These are phyloP conservation scores for Parathielavia hyrcaniae DNA, from an alignment of 495 filamentous ascomycete species.

Conservation along the genomic window DNA sequence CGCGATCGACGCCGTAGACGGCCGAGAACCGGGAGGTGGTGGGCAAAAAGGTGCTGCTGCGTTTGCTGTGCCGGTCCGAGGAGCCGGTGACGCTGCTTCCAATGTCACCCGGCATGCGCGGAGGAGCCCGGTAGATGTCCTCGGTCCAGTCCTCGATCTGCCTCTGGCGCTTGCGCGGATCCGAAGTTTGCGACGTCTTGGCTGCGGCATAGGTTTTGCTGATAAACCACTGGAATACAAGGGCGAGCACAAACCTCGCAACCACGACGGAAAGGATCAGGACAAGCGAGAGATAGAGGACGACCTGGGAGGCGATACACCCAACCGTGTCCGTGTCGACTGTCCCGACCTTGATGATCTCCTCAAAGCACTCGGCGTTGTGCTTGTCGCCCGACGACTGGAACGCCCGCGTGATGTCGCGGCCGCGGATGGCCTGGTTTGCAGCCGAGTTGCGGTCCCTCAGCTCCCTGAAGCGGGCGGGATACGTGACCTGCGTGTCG, in stretches of 20 bases:
- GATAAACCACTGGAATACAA: constrained; percentile 94
- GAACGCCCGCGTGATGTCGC: constrained; percentile 84
- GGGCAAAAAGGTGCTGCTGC: constrained; percentile 69
- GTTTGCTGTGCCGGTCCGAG: constrained; percentile 68
- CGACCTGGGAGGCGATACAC: constrained; percentile 95
- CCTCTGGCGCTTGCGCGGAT: constrained; percentile 72
- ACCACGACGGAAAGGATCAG: constrained; percentile 88
- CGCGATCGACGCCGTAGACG: constrained; percentile 67
- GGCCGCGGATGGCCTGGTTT: constrained; percentile 73
- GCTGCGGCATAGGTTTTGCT: constrained; percentile 71
- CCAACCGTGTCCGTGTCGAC: constrained; percentile 95
- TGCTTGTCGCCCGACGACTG: constrained; percentile 69
- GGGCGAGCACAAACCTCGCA: constrained; percentile 81
- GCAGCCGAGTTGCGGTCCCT: constrained; percentile 43
- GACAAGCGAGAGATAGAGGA: constrained; percentile 87
- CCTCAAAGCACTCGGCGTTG: constrained; percentile 74
- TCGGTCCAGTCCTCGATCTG: constrained; percentile 99
- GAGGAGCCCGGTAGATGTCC: constrained; percentile 89
- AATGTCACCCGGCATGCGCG: constrained; percentile 65
- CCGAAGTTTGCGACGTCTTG: constrained; percentile 63
- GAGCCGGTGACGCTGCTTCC: constrained; percentile 50
- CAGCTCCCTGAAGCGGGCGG: constrained; percentile 71
- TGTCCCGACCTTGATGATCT: constrained; percentile 92
- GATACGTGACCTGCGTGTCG: constrained; percentile 69
- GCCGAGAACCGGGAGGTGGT: constrained; percentile 92